Evolutionary conservation across 129 eudicot species (phyloP).

Genomic region (Tagetes patula): DNA sequence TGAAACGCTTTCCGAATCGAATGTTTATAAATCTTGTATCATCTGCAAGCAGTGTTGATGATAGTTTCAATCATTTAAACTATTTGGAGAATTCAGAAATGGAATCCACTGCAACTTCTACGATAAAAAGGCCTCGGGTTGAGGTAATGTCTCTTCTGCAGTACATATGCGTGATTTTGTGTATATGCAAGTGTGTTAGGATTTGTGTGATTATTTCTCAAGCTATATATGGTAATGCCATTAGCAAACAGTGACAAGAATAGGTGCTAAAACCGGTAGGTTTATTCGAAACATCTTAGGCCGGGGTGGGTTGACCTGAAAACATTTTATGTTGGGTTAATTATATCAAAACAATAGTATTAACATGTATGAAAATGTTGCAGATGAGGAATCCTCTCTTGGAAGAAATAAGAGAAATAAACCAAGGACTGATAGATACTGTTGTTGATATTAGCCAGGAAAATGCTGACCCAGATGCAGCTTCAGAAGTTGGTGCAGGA

Average conservation of each 20-base stretch:
- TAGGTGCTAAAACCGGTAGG: background rate
- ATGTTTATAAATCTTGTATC: conserved; percentile 77
- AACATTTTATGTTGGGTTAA: background rate
- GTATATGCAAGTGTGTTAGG: background rate
- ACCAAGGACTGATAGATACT: conserved; percentile 72
- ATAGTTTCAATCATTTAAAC: conserved; percentile 50
- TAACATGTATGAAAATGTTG: background rate
- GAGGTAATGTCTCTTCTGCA: conserved; percentile 50
- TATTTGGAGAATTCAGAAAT: conserved; percentile 55
- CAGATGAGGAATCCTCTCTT: conserved; percentile 49
- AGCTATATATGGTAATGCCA: background rate
- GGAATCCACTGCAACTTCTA: conserved; percentile 86
- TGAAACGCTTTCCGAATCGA: conserved; percentile 74
- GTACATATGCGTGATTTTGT: background rate
- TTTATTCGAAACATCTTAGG: background rate
- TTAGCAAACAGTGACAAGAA: background rate
- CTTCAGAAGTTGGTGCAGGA: conserved; percentile 73
- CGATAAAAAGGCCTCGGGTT: conserved; percentile 55
- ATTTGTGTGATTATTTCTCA: background rate
- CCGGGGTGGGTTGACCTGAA: background rate
- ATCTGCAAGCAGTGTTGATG: conserved; percentile 66
- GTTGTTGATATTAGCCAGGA: conserved; percentile 77
- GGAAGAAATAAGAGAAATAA: conserved; percentile 86
- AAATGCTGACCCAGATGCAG: conserved; percentile 69
- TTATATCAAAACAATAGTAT: background rate